phyloP scores from a whole-genome alignment of 257 asterid genomes.

The Solanum gandarillasii region DNA sequence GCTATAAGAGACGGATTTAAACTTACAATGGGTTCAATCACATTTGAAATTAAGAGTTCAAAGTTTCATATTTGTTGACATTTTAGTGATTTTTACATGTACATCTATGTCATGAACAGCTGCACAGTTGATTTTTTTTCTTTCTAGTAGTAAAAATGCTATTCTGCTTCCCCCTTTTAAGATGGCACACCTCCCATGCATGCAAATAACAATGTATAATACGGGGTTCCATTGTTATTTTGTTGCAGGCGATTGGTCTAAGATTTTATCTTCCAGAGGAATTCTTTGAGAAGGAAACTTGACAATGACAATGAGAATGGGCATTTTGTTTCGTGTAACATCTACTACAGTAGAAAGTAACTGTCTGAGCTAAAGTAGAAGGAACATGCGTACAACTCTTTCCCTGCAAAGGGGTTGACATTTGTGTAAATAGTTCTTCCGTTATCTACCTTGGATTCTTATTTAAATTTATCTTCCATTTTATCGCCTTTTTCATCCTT shows the following conservation, averaged over 20 bases:
- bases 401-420: not conserved
- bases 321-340: not conserved
- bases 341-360: not conserved
- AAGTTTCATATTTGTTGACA: not conserved
- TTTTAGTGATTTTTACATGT: not conserved
- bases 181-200: not conserved
- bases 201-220: not conserved
- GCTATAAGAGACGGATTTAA: not conserved
- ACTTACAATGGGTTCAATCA: not conserved
- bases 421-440: not conserved
- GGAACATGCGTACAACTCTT: not conserved
- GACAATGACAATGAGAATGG: conserved; percentile 1
- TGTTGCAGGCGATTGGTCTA: conserved; percentile 67
- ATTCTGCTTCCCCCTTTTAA: too few relatives aligned
- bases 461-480: not conserved
- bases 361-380: not conserved
- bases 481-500: not conserved
- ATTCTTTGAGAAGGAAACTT: conserved; percentile 23
- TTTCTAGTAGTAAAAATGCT: too few relatives aligned
- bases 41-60: not conserved
- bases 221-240: not conserved
- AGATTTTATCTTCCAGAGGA: conserved; percentile 72
- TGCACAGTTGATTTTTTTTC: too few relatives aligned
- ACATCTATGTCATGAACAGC: not conserved
- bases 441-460: not conserved